Conservation (phyloP, 106 monocot species). For the Dactylorhiza incarnata region DNA sequence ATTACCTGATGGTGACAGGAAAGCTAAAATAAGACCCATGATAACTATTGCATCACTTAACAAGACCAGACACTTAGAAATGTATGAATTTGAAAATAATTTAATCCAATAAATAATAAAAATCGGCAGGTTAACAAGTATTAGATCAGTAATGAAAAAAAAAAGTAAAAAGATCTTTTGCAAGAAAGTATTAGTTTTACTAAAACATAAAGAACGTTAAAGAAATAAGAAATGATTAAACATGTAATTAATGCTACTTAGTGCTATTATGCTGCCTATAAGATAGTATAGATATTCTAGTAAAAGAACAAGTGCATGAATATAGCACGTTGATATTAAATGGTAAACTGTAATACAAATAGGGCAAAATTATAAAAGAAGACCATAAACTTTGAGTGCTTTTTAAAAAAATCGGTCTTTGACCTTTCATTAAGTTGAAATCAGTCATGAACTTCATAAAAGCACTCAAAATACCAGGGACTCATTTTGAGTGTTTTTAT, state of each 20-base stretch:
- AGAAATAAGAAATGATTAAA: not conserved
- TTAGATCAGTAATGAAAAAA: not conserved
- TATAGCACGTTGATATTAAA: not conserved
- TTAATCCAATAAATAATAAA: not conserved
- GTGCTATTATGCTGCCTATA: not conserved
- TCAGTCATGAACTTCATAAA: no score
- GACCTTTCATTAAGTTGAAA: no score
- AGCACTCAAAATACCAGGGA: no score
- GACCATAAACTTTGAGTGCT: no score
- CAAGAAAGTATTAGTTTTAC: not conserved
- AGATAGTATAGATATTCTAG: not conserved
- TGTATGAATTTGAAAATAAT: not conserved
- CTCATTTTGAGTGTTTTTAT: no score
- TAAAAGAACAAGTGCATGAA: no score
- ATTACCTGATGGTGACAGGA: slow-evolving; percentile 36
- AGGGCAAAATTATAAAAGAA: not conserved
- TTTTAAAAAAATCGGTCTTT: no score
- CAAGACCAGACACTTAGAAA: not conserved
- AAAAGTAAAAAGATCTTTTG: not conserved
- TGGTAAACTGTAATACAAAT: not conserved
- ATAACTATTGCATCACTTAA: not conserved
- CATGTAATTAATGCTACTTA: not conserved
- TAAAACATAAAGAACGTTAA: not conserved
- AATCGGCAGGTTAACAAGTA: not conserved
- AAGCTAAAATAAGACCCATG: not conserved